Evolutionary conservation across 2,329 filamentous ascomycete species (phyloP).

Genomic region (Beauveria sp.): DNA sequence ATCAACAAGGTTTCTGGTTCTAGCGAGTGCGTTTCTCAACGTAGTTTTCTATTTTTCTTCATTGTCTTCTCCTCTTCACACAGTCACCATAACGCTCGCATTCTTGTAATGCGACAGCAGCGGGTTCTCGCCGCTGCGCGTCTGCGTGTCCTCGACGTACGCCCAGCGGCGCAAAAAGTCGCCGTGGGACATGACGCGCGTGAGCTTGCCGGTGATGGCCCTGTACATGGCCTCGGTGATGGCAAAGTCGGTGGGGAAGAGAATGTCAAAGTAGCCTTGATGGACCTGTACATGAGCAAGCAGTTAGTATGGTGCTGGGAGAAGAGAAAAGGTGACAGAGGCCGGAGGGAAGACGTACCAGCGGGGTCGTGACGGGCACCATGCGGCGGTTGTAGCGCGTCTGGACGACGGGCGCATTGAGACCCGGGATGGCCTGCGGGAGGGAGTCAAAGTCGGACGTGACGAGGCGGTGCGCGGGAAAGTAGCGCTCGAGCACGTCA

Average conservation of each 20-base stretch:
- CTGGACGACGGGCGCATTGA: constrained; percentile 94
- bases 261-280: constrained; percentile 97
- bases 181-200: constrained; percentile 75
- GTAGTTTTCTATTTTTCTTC: too few species aligned
- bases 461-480: constrained; percentile 82
- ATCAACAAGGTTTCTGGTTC: neutral
- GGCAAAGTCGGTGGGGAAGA: constrained; percentile 93
- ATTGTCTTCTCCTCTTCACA: constrained; percentile 37
- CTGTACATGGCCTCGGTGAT: constrained; percentile 89
- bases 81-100: constrained; percentile 82
- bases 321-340: neutral
- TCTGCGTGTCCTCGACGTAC: constrained; percentile 81
- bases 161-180: constrained; percentile 90
- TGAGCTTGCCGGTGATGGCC: constrained; percentile 86
- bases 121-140: constrained; percentile 86
- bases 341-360: constrained; percentile 50
- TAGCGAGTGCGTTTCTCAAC: too few species aligned
- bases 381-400: constrained; percentile 82
- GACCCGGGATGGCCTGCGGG: constrained; percentile 71
- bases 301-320: neutral
- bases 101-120: constrained; percentile 92
- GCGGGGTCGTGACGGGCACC: constrained; percentile 81
- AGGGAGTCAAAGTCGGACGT: constrained; percentile 86
- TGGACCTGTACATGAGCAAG: constrained; percentile 56
- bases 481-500: constrained; percentile 77